Conservation (phyloP, 371 early-diverging fungal genomes). For the Mycotypha africana region DNA sequence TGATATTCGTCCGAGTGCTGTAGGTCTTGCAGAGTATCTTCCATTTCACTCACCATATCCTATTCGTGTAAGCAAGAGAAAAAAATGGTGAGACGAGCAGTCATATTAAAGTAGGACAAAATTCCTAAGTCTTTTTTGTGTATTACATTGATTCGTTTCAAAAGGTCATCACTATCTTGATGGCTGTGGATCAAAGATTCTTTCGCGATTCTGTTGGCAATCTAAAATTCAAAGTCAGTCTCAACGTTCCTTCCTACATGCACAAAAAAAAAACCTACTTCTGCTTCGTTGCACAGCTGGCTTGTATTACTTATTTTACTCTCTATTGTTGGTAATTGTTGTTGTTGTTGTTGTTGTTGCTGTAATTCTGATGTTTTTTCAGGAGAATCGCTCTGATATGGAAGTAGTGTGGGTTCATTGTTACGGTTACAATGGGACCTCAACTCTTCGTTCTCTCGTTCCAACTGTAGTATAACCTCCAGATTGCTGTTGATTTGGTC, state of each 20-base stretch:
- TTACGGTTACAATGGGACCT: background rate
- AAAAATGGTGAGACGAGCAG: background rate
- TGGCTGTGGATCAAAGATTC: background rate
- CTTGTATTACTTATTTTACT: constrained; percentile 7
- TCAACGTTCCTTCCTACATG: too few relatives aligned
- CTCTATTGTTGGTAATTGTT: background rate
- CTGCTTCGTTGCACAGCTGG: constrained; percentile 13
- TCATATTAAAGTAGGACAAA: background rate
- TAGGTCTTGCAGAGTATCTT: constrained; percentile 11
- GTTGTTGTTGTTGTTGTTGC: constrained; percentile 3
- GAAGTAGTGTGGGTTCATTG: too few relatives aligned
- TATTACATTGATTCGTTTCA: constrained; percentile 19
- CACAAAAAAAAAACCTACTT: constrained; percentile 3
- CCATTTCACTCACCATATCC: constrained; percentile 20
- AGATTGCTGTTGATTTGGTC: constrained; percentile 14
- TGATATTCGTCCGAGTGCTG: too few relatives aligned
- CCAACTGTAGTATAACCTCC: constrained; percentile 9
- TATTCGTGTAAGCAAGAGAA: too few relatives aligned
- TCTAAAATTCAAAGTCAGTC: background rate
- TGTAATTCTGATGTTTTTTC: background rate
- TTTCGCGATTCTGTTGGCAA: constrained; percentile 7
- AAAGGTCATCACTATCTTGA: constrained; percentile 10
- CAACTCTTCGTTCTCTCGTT: constrained; percentile 11
- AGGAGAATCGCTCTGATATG: too few relatives aligned
- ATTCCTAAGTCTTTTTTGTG: background rate